Evolutionary conservation across 1,284 basidiomycete species (phyloP).

Genomic region (Malassezia furfur): DNA sequence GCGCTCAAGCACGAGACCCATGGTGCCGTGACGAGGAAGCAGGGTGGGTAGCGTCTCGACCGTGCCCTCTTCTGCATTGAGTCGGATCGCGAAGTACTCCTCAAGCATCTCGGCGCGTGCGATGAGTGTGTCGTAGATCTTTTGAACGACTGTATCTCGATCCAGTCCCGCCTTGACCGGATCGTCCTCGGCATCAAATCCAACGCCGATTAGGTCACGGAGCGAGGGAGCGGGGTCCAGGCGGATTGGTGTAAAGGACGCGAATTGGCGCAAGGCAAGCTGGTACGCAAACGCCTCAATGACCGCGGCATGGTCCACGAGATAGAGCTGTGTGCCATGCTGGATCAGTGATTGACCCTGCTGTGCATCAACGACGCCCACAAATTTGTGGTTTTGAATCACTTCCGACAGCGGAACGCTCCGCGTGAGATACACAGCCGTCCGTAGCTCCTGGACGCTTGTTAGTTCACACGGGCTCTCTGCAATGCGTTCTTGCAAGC

Average conservation of each 20-base stretch:
- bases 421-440: constrained; percentile 56
- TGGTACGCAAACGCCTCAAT: constrained; percentile 89
- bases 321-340: constrained; percentile 74
- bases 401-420: constrained; percentile 65
- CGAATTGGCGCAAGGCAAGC: constrained; percentile 81
- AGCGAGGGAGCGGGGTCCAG: constrained; percentile 74
- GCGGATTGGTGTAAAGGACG: constrained; percentile 61
- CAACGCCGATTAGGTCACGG: constrained; percentile 63
- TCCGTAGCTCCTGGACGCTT: constrained; percentile 66
- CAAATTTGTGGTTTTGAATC: constrained; percentile 76
- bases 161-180: constrained; percentile 43
- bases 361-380: constrained; percentile 75
- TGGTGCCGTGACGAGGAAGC: constrained; percentile 70
- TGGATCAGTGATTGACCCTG: constrained; percentile 74
- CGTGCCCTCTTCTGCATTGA: constrained; percentile 55
- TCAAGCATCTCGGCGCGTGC: constrained; percentile 69
- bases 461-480: constrained; percentile 71
- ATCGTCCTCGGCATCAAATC: constrained; percentile 61
- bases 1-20: constrained; percentile 65
- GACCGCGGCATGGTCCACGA: constrained; percentile 64
- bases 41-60: constrained; percentile 71
- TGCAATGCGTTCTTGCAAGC: constrained; percentile 53
- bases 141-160: constrained; percentile 55
- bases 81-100: constrained; percentile 74
- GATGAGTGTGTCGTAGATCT: constrained; percentile 43